Evolutionary conservation across 331 rosid genomes (phyloP), one percentile per base, ranked within the genome.

Genomic region (Erythrophleum ivorense): DNA sequence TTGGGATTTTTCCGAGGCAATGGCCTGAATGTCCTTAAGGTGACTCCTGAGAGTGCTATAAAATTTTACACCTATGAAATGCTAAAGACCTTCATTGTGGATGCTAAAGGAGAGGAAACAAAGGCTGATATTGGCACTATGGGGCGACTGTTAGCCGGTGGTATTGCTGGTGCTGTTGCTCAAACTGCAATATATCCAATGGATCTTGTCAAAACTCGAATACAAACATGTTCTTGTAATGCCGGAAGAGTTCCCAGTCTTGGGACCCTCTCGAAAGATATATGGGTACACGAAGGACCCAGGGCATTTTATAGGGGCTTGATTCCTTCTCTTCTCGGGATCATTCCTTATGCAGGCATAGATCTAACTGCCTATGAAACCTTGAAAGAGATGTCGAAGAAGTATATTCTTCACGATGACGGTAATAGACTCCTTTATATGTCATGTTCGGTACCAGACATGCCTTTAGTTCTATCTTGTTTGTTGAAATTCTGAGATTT

Each of bases 1-100:
- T 36, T 89, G 86, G 97, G 91, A 18, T 94, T 94, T 86, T 92
- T 92, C 70, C 86, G 97, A 75, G 98, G 98, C 73, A 94, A 94
- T 84, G 97, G 97, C 78, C 81, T 94, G 74, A 94, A 92, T 81
- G 95, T 94, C 78, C 40, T 90, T 66, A 92, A 92, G 86, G 98
- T 94, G 84, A 94, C 97, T 79, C 98, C 93, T 19, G 97, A 92
- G 88, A 94, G 98, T 85, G 96, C 98, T 77, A 92, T 94, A 73
- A 89, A 80, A 85, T 94, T 94, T 84, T 89, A 90, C 79, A 81
- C 89, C 43, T 91, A 88, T 34, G 98, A 94, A 89, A 85, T 83
- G 91, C 75, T 92, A 80, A 94, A 94, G 83, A 74, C 76, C 40
- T 74, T 84, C 67, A 86, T 92, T 75, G 85, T 15, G 16, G 79